Percentiles rank a stretch among this genome's conserved stretches.
These are phyloP conservation scores for Coemansia sp. DNA, from an alignment of 192 early-diverging fungal species.

Conservation along the genomic window DNA sequence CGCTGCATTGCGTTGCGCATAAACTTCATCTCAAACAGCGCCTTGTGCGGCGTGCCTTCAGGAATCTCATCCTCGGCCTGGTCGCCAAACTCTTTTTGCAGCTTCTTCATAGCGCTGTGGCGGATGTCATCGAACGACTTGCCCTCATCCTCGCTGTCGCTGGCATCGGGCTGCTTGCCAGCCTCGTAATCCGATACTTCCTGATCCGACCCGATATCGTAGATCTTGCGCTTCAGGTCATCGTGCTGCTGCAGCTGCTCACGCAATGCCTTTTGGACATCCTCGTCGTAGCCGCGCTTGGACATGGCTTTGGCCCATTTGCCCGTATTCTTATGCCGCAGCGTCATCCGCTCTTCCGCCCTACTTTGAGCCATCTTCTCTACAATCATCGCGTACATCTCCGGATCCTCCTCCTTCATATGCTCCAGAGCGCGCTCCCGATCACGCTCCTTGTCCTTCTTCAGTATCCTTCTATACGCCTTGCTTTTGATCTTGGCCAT, in stretches of 20 bases:
- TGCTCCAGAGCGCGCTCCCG: slow-evolving; percentile 65
- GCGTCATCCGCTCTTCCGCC: slow-evolving; percentile 87
- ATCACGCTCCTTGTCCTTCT: slow-evolving; percentile 69
- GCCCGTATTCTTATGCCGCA: slow-evolving; percentile 91
- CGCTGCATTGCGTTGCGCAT: slow-evolving; percentile 83
- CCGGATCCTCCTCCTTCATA: slow-evolving; percentile 65
- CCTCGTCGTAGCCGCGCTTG: slow-evolving; percentile 56
- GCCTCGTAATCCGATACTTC: slow-evolving; percentile 50
- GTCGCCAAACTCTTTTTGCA: slow-evolving; percentile 13
- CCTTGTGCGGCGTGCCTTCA: slow-evolving; percentile 62
- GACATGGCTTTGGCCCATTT: slow-evolving; percentile 94
- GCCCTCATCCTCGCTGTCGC: slow-evolving; percentile 15
- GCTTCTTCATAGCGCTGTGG: slow-evolving; percentile 9
- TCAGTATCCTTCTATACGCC: slow-evolving; percentile 83
- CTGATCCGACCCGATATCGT: slow-evolving; percentile 64
- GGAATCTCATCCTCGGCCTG: slow-evolving; percentile 30
- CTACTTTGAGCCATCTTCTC: slow-evolving; percentile 54
- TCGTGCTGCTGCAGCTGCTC: slow-evolving; percentile 84
- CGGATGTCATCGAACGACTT: slow-evolving; percentile 18
- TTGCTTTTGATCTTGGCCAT: slow-evolving; percentile 98
- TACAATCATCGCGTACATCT: slow-evolving; percentile 49
- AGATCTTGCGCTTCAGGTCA: slow-evolving; percentile 75
- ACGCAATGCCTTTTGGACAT: slow-evolving; percentile 72
- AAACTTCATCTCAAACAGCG: slow-evolving; percentile 95
- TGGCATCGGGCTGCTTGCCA: slow-evolving; percentile 39